Conservation (phyloP, 202 grass and related monocot species). For the Hordeum pubiflorum region DNA sequence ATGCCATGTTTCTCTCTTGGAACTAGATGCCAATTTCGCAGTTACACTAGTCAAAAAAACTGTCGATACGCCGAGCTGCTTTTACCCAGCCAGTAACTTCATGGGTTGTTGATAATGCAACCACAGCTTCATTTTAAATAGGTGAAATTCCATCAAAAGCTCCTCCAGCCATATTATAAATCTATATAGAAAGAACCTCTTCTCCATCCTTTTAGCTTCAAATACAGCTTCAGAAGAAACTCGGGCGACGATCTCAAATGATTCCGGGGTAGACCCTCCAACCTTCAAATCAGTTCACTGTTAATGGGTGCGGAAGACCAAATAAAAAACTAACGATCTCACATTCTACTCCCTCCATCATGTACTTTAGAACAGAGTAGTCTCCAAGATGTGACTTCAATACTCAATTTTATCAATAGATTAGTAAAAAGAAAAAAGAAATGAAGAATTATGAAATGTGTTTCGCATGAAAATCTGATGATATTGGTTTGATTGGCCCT, state of each 20-base stretch:
- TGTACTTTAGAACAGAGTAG: neutral
- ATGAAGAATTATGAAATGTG: neutral
- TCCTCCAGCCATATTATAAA: constrained; percentile 57
- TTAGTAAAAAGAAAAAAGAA: neutral
- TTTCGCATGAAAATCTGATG: neutral
- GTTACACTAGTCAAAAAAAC: constrained; percentile 1
- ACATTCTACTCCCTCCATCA: neutral
- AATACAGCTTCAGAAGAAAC: constrained; percentile 73
- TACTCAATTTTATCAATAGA: neutral
- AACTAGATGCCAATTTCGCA: neutral
- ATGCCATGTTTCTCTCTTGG: neutral
- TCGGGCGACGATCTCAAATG: constrained; percentile 72
- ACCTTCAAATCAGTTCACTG: constrained; percentile 38
- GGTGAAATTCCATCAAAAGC: constrained; percentile 52
- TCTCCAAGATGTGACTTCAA: neutral
- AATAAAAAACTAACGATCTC: neutral
- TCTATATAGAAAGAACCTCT: constrained; percentile 25
- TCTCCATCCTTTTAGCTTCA: constrained; percentile 50
- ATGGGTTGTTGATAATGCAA: constrained; percentile 43
- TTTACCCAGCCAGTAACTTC: constrained; percentile 35
- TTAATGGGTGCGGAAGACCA: neutral
- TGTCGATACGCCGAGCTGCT: neutral
- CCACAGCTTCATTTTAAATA: constrained; percentile 42
- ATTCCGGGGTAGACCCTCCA: constrained; percentile 61
- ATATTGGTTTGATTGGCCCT: neutral